Base-by-base conservation (phyloP, 805 yeast genomes). In the Wickerhamomyces xylosicus region DNA sequence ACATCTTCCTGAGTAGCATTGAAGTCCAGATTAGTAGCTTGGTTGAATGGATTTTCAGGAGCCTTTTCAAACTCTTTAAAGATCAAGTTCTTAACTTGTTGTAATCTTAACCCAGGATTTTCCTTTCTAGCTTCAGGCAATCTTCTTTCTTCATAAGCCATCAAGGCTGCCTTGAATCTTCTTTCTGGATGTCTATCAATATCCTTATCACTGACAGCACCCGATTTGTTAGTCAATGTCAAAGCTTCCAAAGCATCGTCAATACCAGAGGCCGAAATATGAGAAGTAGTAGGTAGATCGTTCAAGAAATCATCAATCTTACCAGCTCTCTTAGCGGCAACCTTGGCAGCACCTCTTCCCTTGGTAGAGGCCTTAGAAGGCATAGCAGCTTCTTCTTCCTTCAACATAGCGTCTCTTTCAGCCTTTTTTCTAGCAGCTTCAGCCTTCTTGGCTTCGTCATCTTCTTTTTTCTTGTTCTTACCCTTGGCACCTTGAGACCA, bases 151-250 rank as follows among this genome's bases (percentile, higher is more conserved):
- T 84, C 85, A 52, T 62, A 85, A 1, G 84, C 85, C 11, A 74
- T 68, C 41, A 67, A 66, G 0, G 95, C 95, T 19, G 90, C 85
- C 64, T 84, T 85, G 61, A 79, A 82, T 54, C 95, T 73, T 61
- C 94, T 74, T 64, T 85, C 95, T 9, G 95, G 95, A 50, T 85
- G 95, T 58, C 86, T 77, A 43, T 85, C 95, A 38, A 85, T 66
- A 38, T 77, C 85, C 52, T 77, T 77, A 44, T 62, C 62, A 33
- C 64, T 59, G 25, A 79, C 79, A 38, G 75, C 81, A 21, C 69
- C 74, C 39, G 67, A 73, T 35, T 65, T 72, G 19, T 66, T 63
- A 11, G 87, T 71, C 58, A 85, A 66, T 4, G 84, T 69, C 53
- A 85, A 67, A 4, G 94, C 94, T 39, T 83, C 85, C 45, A 85